Evolutionary conservation across 1,284 basidiomycete species (phyloP), one percentile per base, ranked within the genome.

Genomic region (Papiliotrema terrestris): DNA sequence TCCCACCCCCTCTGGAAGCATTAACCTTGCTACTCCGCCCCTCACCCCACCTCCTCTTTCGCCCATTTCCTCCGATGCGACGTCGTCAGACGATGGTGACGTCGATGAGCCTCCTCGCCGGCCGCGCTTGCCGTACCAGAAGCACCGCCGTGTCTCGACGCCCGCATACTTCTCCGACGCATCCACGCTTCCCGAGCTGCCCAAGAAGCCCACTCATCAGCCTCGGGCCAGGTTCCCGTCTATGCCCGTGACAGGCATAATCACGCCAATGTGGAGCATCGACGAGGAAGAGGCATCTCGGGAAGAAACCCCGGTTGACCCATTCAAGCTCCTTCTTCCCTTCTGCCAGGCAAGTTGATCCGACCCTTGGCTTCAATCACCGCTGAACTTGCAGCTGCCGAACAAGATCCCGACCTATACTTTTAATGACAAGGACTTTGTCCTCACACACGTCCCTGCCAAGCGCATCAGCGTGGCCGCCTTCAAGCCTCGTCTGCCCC

Each of bases 391-490:
- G 20, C 25, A 49, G 50, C 3, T 42, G 2, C 9, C 44, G 19
- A 23, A n/a, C 9, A 19, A 20, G 20, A 20, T 52, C 6, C 39
- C 49, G 20, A 29, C 41, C 4, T 52, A 63, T 42, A 55, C 50
- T 45, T 51, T 64, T 38, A 51, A 57, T 36, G 57, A 58, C 41
- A 52, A 61, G 41, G 53, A 61, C 23, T 60, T 61, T 44, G 59
- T 64, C 23, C 56, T 61, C 51, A 52, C 59, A 32, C 60, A 64
- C 45, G 52, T 61, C 41, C 62, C 59, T 5, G 41, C 59, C 26
- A 61, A 59, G 44, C 39, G 58, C 19, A 48, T 64, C 43, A 49
- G 51, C 25, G 46, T 61, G 11, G 41, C 55, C 25, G 58, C 58
- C 52, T 64, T 64, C 58, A 57, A 54, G 49, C 45, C 57, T 20